phyloP scores from a whole-genome alignment of 2,329 filamentous ascomycete species.

The Ploettnerulaceae sp. region DNA sequence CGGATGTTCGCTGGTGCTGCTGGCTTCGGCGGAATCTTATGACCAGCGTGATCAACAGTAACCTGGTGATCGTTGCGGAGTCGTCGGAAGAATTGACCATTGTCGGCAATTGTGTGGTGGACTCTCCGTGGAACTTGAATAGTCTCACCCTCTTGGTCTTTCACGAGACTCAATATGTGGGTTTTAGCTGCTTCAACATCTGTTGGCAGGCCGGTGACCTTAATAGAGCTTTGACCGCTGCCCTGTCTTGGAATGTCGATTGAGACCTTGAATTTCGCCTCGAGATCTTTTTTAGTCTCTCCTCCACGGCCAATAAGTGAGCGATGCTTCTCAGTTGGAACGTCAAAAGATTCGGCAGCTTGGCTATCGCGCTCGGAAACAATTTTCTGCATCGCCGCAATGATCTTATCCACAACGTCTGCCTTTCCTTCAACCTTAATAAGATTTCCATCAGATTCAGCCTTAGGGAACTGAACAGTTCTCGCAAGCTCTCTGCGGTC shows the following conservation, averaged over 20 bases:
- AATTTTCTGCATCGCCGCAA: slow-evolving; percentile 73
- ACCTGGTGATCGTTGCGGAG: slow-evolving; percentile 83
- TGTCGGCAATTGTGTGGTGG: slow-evolving; percentile 82
- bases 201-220: slow-evolving; percentile 72
- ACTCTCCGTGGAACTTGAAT: slow-evolving; percentile 76
- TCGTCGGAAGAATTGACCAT: slow-evolving; percentile 88
- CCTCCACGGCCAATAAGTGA: slow-evolving; percentile 88
- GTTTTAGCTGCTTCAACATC: slow-evolving; percentile 82
- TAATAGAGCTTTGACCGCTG: slow-evolving; percentile 76
- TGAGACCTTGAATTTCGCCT: slow-evolving; percentile 78
- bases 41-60: slow-evolving; percentile 84
- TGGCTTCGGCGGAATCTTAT: slow-evolving; percentile 68
- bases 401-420: slow-evolving; percentile 82
- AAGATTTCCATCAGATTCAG: slow-evolving; percentile 72
- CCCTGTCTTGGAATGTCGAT: slow-evolving; percentile 91
- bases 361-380: slow-evolving; percentile 82
- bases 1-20: slow-evolving; percentile 45
- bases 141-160: slow-evolving; percentile 84
- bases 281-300: slow-evolving; percentile 77
- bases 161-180: slow-evolving; percentile 73
- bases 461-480: slow-evolving; percentile 90
- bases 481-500: slow-evolving; percentile 79
- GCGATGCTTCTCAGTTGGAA: slow-evolving; percentile 85
- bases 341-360: slow-evolving; percentile 70
- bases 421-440: slow-evolving; percentile 87